These are phyloP conservation scores for Eucalyptus sp. DNA, from an alignment of 345 rosid species.

Conservation along the genomic window DNA sequence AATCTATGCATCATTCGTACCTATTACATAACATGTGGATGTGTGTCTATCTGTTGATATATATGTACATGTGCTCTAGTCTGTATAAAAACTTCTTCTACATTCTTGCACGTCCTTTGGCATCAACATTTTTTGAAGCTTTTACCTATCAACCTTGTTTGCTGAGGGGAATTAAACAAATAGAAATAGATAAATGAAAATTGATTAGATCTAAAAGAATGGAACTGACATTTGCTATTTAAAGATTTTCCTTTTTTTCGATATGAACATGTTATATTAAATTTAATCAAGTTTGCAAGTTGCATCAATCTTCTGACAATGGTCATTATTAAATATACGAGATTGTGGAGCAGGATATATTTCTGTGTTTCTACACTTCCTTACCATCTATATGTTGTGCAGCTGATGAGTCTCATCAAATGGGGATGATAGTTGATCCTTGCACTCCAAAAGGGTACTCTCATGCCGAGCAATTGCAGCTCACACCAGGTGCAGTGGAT, in stretches of 20 bases:
- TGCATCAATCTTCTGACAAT: neutral
- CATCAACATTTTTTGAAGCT: neutral
- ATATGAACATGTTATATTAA: neutral
- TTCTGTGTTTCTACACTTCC: neutral
- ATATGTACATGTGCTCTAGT: neutral
- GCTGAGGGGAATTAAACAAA: neutral
- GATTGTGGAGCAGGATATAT: neutral
- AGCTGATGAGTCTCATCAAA: slow-evolving; percentile 28
- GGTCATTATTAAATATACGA: neutral
- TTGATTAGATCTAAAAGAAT: neutral
- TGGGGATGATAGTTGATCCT: slow-evolving; percentile 43
- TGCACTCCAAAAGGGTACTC: slow-evolving; percentile 80
- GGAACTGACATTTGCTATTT: neutral
- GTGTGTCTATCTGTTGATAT: neutral
- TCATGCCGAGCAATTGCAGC: slow-evolving; percentile 7
- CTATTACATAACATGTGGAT: neutral
- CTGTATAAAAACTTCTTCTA: neutral
- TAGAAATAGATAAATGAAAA: neutral
- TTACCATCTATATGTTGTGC: slow-evolving; percentile 1
- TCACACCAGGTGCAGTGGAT: slow-evolving; percentile 24
- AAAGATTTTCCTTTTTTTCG: neutral
- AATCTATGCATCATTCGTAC: neutral
- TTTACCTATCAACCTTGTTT: neutral
- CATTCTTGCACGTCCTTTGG: neutral
- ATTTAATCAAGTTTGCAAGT: neutral